Percentiles rank a stretch among this genome's conserved stretches.
These are phyloP conservation scores for Litsea cubeba DNA, from an alignment of 164 flowering plant genomes.

Conservation along the genomic window DNA sequence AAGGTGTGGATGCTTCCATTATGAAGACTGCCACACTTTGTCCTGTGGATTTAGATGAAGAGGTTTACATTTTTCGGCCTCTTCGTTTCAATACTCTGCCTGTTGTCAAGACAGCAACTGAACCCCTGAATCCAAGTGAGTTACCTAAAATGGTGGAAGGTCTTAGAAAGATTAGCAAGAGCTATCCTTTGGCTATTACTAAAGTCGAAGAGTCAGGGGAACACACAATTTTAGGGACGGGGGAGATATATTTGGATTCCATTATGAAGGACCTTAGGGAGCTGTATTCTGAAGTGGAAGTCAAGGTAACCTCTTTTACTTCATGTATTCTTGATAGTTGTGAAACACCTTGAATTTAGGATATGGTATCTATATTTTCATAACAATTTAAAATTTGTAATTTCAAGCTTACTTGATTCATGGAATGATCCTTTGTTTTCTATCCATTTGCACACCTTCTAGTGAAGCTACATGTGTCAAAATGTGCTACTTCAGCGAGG, in stretches of 20 bases:
- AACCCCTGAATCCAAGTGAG: conserved; percentile 98
- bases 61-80: conserved; percentile 89
- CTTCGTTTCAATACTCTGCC: conserved; percentile 92
- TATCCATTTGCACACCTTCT: too few species aligned
- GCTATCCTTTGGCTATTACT: conserved; percentile 94
- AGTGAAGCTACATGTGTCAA: too few species aligned
- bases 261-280: conserved; percentile 99
- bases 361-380: background rate
- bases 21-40: conserved; percentile 98
- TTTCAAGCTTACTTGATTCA: too few species aligned
- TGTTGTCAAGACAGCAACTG: conserved; percentile 96
- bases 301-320: conserved; percentile 49
- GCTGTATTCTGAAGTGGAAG: conserved; percentile 98
- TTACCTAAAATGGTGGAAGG: conserved; percentile 99
- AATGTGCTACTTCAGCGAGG: background rate
- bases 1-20: conserved; percentile 98
- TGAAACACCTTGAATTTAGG: background rate
- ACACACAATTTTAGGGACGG: conserved; percentile 95
- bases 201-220: conserved; percentile 99
- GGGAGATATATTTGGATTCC: conserved; percentile 94
- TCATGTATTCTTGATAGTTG: background rate
- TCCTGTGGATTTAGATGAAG: conserved; percentile 73
- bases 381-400: too few species aligned
- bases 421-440: too few species aligned
- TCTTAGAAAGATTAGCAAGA: conserved; percentile 93